A percentile compares a stretch with the other conserved stretches of the same genome.
These are phyloP conservation scores for Cladosporium cucumerinum DNA, from an alignment of 2,329 filamentous ascomycete genomes.

Conservation along the genomic window DNA sequence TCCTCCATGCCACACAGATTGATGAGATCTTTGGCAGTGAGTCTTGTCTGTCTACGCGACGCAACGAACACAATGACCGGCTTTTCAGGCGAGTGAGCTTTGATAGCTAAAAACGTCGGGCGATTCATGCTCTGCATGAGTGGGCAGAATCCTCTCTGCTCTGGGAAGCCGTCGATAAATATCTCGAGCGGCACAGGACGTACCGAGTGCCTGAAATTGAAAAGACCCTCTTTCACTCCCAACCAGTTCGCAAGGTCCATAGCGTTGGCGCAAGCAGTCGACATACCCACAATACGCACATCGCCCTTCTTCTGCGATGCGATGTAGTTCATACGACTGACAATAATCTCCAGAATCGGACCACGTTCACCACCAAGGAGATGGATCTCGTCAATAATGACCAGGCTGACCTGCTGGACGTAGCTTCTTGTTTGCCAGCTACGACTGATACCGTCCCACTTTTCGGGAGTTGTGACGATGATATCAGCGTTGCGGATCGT, in stretches of 20 bases:
- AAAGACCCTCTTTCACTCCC: slow-evolving; percentile 88
- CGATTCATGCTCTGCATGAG: slow-evolving; percentile 99
- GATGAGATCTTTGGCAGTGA: slow-evolving; percentile 94
- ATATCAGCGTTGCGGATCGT: slow-evolving; percentile 96
- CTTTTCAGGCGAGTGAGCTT: slow-evolving; percentile 92
- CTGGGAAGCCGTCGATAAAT: slow-evolving; percentile 95
- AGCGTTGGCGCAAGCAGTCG: slow-evolving; percentile 94
- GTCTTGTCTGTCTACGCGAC: slow-evolving; percentile 86
- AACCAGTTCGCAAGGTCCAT: slow-evolving; percentile 94
- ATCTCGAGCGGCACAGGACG: slow-evolving; percentile 93
- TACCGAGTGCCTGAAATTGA: slow-evolving; percentile 97
- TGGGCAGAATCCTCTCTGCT: slow-evolving; percentile 91
- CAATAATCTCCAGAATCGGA: slow-evolving; percentile 97
- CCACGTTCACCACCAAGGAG: slow-evolving; percentile 93
- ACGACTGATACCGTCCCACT: slow-evolving; percentile 99
- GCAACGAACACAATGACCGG: slow-evolving; percentile 98
- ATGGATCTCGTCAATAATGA: slow-evolving; percentile 99
- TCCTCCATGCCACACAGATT: slow-evolving; percentile 99
- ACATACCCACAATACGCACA: slow-evolving; percentile 95
- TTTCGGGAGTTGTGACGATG: slow-evolving; percentile 98
- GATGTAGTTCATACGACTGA: slow-evolving; percentile 93
- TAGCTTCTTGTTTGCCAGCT: slow-evolving; percentile 98
- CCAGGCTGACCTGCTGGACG: slow-evolving; percentile 87
- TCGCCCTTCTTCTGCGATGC: slow-evolving; percentile 86
- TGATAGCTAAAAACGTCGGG: slow-evolving; percentile 93